phyloP scores from a whole-genome alignment of 192 early-diverging fungal genomes.

The Diversispora eburnea region DNA sequence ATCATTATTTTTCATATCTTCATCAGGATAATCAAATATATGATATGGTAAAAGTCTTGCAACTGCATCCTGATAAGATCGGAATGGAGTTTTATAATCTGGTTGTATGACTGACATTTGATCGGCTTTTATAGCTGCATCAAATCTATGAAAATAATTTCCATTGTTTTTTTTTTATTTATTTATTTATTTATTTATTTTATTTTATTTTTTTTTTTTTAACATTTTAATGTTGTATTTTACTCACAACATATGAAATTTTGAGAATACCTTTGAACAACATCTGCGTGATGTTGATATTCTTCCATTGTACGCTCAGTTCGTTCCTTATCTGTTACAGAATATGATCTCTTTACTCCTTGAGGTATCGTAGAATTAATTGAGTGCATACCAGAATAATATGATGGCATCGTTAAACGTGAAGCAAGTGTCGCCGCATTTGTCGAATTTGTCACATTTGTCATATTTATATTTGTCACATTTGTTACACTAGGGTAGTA shows the following conservation, averaged over 20 bases:
- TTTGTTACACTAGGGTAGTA: conserved; percentile 1
- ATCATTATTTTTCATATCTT: conserved; percentile 39
- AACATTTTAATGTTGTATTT: background rate
- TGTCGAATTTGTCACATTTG: too few species aligned
- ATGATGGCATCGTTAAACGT: background rate
- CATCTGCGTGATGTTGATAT: conserved; percentile 3
- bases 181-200: background rate
- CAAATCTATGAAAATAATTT: conserved; percentile 11
- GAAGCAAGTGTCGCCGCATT: background rate
- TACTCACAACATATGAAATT: background rate
- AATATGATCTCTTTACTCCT: background rate
- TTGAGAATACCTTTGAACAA: conserved; percentile 11
- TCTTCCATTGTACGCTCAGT: conserved; percentile 1
- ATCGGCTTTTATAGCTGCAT: conserved; percentile 25
- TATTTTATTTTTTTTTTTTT: background rate
- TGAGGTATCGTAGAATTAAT: background rate
- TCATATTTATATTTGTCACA: background rate
- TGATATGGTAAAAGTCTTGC: conserved; percentile 70
- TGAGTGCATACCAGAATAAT: background rate
- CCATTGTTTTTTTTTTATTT: too few species aligned
- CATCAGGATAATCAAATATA: conserved; percentile 64
- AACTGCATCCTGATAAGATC: conserved; percentile 55
- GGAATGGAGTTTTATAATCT: conserved; percentile 63
- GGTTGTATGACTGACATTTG: conserved; percentile 34
- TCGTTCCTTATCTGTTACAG: background rate